Percentiles rank a stretch among this genome's conserved stretches.
These are phyloP conservation scores for Scortechinia acanthostroma DNA, from an alignment of 2,329 filamentous ascomycete genomes.

Conservation along the genomic window DNA sequence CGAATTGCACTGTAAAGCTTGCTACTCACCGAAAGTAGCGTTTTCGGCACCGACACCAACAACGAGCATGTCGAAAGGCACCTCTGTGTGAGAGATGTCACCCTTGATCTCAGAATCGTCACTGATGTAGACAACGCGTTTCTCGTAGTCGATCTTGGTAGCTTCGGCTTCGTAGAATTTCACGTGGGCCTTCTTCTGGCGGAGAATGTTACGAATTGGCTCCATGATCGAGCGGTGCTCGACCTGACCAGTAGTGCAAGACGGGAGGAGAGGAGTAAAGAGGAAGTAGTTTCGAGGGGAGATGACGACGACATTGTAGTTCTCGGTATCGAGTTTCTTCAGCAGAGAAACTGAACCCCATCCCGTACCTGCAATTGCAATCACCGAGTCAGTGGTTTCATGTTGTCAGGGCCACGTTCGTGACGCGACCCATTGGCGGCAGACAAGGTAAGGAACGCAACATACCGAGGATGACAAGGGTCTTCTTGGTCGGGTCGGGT, in stretches of 20 bases:
- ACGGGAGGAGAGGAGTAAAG: conserved; percentile 93
- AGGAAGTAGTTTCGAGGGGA: conserved; percentile 99
- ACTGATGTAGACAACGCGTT: conserved; percentile 79
- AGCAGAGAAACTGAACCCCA: conserved; percentile 93
- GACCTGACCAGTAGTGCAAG: conserved; percentile 93
- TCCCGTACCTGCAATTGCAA: conserved; percentile 67
- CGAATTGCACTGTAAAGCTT: background rate
- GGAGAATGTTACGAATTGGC: conserved; percentile 89
- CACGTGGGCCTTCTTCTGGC: conserved; percentile 86
- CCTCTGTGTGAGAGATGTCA: conserved; percentile 72
- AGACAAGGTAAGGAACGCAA: conserved; percentile 5
- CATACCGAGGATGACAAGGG: conserved; percentile 85
- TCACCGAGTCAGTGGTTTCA: conserved; percentile 7
- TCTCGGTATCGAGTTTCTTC: conserved; percentile 97
- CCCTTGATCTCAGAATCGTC: conserved; percentile 93
- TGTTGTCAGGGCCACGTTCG: background rate
- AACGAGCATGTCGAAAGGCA: conserved; percentile 96
- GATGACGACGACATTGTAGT: conserved; percentile 98
- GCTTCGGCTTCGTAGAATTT: conserved; percentile 98
- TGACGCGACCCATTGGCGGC: conserved; percentile 13
- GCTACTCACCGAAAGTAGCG: conserved; percentile 71
- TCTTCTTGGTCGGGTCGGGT: conserved; percentile 88
- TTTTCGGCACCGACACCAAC: conserved; percentile 97
- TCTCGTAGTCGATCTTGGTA: conserved; percentile 87
- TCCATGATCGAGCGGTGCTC: conserved; percentile 99